Conservation (phyloP, 75 land plant species). For the Isoetes taiwanensis region DNA sequence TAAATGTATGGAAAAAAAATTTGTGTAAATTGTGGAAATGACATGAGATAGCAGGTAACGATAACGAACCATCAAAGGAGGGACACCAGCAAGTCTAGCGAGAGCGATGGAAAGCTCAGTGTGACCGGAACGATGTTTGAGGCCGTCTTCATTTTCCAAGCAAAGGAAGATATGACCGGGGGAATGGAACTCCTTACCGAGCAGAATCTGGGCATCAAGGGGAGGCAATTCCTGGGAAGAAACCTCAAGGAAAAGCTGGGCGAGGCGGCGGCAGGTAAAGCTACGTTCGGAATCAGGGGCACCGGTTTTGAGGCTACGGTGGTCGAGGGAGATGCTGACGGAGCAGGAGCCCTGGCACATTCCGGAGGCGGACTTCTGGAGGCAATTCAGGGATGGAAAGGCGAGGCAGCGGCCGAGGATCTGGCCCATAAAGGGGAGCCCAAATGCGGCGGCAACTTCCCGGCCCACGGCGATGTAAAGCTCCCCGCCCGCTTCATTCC, state of each 20-base stretch:
- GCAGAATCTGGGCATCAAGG: neutral
- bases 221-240: neutral
- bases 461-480: slow-evolving; percentile 18
- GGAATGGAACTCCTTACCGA: slow-evolving; percentile 16
- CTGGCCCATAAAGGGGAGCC: slow-evolving; percentile 13
- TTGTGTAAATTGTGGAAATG: neutral
- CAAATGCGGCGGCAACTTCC: slow-evolving; percentile 13
- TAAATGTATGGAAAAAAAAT: neutral
- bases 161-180: slow-evolving; percentile 20
- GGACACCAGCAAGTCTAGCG: slow-evolving; percentile 10
- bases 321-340: slow-evolving; percentile 16
- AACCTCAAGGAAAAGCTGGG: slow-evolving; percentile 8
- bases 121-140: slow-evolving; percentile 5
- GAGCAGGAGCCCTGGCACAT: slow-evolving; percentile 23
- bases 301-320: slow-evolving; percentile 10
- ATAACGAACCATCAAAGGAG: slow-evolving; percentile 12
- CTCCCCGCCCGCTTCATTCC: slow-evolving; percentile 17
- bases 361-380: neutral
- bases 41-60: neutral
- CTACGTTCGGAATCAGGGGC: slow-evolving; percentile 17
- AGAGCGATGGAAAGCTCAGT: slow-evolving; percentile 17
- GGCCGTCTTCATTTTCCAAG: slow-evolving; percentile 9
- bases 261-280: slow-evolving; percentile 15
- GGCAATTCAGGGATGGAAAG: neutral
- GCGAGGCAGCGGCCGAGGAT: slow-evolving; percentile 9